phyloP scores from a whole-genome alignment of 345 rosid genomes.

The Syzygium jambos region DNA sequence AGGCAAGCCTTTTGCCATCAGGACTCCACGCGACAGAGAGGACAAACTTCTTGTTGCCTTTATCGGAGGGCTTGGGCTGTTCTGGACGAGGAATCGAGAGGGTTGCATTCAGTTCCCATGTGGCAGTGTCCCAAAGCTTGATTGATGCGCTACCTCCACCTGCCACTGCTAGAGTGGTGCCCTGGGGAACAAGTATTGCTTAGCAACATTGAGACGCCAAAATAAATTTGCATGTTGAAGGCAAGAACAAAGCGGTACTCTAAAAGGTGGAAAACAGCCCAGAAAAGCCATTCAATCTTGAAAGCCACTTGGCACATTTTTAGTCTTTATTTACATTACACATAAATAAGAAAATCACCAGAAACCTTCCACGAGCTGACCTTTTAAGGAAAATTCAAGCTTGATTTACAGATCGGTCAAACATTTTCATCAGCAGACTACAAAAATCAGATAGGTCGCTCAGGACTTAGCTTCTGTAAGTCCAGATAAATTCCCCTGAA shows the following conservation, averaged over 20 bases:
- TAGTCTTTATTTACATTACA: neutral
- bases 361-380: neutral
- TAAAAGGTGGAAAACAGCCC: neutral
- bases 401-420: neutral
- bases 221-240: neutral
- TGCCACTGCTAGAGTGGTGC: conserved; percentile 92
- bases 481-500: neutral
- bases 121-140: conserved; percentile 93
- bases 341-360: neutral
- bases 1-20: conserved; percentile 75
- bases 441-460: neutral
- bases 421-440: neutral
- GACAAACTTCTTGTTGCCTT: conserved; percentile 86
- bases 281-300: neutral
- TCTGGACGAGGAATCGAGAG: conserved; percentile 82
- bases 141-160: conserved; percentile 96
- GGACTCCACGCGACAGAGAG: conserved; percentile 90
- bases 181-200: conserved; percentile 26
- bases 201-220: neutral
- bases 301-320: neutral
- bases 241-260: neutral
- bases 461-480: neutral
- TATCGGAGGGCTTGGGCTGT: conserved; percentile 69
- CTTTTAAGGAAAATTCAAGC: neutral
- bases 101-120: conserved; percentile 70